Base-by-base conservation (phyloP, 352 stramenopile genomes). In the Aphanomyces stellatus region DNA sequence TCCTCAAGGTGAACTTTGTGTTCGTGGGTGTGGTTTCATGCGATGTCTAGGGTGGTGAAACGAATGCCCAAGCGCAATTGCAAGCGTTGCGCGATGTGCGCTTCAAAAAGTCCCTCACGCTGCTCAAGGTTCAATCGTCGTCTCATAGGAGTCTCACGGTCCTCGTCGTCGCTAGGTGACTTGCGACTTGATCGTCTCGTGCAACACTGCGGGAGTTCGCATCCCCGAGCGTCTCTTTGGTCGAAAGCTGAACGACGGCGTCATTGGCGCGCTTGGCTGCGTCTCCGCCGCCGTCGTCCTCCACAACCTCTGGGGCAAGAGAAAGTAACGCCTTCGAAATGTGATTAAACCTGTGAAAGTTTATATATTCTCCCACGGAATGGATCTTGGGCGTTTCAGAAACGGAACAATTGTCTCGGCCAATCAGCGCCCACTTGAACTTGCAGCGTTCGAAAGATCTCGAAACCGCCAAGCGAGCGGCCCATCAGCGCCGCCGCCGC, bases 251-350 rank as follows among this genome's bases (percentile, higher is more conserved):
- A 77, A 93, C 75, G 87, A 95, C 72, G 87, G 87, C 61, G 82
- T 95, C 62, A 79, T 95, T 35, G 87, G 87, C 7, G 78, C 75
- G 2, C 74, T 93, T 28, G 87, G 87, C 37, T 91, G 82, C 31
- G 71, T 95, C 37, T 95, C 87, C 15, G 87, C 87, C 41, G 74
- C 86, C 11, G 80, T 89, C 10, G 82, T 95, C 65, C 78, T 95
- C 49, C 92, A 91, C 78, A 93, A 91, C 67, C 77, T 77, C 70
- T 94, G 86, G 86, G 82, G n/a, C n/a, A n/a, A n/a, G n/a, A n/a
- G n/a, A n/a, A n/a, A n/a, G n/a, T n/a, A n/a, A n/a, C n/a, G n/a
- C n/a, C n/a, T n/a, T n/a, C n/a, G n/a, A n/a, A n/a, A n/a, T n/a
- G n/a, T n/a, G n/a, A n/a, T n/a, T n/a, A n/a, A n/a, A n/a, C n/a